These are phyloP conservation scores for Eucalyptus cladocalyx DNA, from an alignment of 345 rosid genomes.

Conservation along the genomic window DNA sequence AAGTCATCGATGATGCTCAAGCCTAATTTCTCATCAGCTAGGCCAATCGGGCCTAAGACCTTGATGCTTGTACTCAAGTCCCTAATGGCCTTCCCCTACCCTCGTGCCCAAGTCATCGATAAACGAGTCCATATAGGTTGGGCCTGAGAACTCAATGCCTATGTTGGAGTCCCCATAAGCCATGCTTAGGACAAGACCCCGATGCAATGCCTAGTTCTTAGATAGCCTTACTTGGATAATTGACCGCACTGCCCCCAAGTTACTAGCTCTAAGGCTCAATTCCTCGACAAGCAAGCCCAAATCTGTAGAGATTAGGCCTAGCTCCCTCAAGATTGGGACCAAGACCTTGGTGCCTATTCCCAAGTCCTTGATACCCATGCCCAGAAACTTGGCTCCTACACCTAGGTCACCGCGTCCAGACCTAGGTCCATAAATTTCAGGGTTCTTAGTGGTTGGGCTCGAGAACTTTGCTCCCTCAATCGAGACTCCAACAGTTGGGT, in stretches of 20 bases:
- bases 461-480: too few relatives aligned
- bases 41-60: neutral
- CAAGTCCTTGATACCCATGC: neutral
- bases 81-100: neutral
- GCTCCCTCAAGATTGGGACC: neutral
- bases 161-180: fast-evolving
- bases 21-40: neutral
- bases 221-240: neutral
- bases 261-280: neutral
- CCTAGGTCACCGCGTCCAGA: fast-evolving
- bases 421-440: too few relatives aligned
- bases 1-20: fast-evolving
- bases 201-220: fast-evolving
- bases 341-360: neutral
- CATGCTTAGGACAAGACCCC: fast-evolving
- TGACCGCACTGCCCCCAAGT: fast-evolving
- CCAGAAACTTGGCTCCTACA: too few relatives aligned
- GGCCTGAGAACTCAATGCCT: neutral
- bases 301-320: fast-evolving
- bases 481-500: fast-evolving
- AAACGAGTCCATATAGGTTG: neutral
- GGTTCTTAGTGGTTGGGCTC: too few relatives aligned
- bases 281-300: fast-evolving
- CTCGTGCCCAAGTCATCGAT: fast-evolving
- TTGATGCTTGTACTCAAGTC: fast-evolving